Percentiles rank a stretch among this genome's conserved stretches.
Evolutionary conservation across 192 early-diverging fungal genomes (phyloP).

Genomic region (Obelidium mucronatum): DNA sequence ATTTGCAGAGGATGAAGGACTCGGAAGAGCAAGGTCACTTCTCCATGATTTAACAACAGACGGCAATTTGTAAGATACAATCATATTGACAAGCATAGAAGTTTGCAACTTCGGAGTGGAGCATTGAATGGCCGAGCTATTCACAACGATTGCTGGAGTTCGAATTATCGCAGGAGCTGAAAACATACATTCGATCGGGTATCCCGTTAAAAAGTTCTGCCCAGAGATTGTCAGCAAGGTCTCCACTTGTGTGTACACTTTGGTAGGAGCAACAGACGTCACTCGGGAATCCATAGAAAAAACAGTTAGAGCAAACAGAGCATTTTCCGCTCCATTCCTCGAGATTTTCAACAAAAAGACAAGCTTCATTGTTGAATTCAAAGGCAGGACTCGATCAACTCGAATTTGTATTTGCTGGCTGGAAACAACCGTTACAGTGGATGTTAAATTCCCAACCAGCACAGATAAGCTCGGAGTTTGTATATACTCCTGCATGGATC

Average conservation of each 20-base stretch:
- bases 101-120: background rate
- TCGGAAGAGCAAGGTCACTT: conserved; percentile 8
- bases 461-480: background rate
- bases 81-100: background rate
- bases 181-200: conserved; percentile 9
- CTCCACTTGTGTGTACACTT: background rate
- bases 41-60: background rate
- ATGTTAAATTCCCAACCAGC: background rate
- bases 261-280: background rate
- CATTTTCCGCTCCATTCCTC: background rate
- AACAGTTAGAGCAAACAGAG: background rate
- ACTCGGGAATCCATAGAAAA: background rate
- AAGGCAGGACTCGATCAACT: background rate
- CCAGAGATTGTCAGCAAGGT: background rate
- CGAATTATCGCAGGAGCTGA: background rate
- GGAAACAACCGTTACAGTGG: background rate
- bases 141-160: background rate
- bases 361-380: background rate
- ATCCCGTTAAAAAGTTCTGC: background rate
- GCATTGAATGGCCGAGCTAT: background rate
- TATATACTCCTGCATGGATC: background rate
- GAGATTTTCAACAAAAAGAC: too few species aligned
- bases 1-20: background rate
- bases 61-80: conserved; percentile 6
- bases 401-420: background rate